Base-by-base conservation (phyloP, 2,329 filamentous ascomycete species). In the Colletotrichum sp. region DNA sequence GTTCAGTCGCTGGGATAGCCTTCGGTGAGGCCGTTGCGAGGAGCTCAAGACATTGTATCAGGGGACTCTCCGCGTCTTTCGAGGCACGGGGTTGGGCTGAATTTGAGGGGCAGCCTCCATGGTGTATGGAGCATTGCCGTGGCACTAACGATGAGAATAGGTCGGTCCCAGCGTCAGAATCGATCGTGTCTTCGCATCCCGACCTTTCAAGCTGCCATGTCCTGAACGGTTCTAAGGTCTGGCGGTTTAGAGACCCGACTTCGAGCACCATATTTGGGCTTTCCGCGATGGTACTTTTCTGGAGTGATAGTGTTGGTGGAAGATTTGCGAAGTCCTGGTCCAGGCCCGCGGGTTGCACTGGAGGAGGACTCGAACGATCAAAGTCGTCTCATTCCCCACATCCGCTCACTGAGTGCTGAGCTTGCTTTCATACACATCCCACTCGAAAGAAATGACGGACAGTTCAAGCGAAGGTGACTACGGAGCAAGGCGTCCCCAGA, bases 221-320 rank as follows among this genome's bases (percentile, higher is more conserved):
- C 22, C 39, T 60, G 66, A 77, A 73, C n/a, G 76, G 69, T 28
- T 66, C 76, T 16, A 76, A 36, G 16, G 60, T 52, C 13, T 25
- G 66, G 52, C 66, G 61, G 32, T 76, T 74, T 55, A 76, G 34
- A 22, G 74, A 66, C 66, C 66, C 70, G 34, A 77, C 60, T 27
- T 76, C 69, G 18, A 75, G 58, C 55, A 75, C 74, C 74, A 76
- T 76, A 10, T 8, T 75, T 71, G 27, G 28, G 32, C 32, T 32
- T 61, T 30, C 34, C 9, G 16, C 36, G 5, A 34, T 15, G 27
- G 8, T 28, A 16, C 32, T 64, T 27, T n/a, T 27, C 13, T n/a
- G 30, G 30, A 34, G 30, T 27, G 30, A 22, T 15, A 22, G n/a
- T 5, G 10, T 58, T 30, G 22, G 22, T 58, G 55, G 25, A 58